These are phyloP conservation scores for Gracilaria domingensis DNA, from an alignment of 23 red algal genomes.

Conservation along the genomic window DNA sequence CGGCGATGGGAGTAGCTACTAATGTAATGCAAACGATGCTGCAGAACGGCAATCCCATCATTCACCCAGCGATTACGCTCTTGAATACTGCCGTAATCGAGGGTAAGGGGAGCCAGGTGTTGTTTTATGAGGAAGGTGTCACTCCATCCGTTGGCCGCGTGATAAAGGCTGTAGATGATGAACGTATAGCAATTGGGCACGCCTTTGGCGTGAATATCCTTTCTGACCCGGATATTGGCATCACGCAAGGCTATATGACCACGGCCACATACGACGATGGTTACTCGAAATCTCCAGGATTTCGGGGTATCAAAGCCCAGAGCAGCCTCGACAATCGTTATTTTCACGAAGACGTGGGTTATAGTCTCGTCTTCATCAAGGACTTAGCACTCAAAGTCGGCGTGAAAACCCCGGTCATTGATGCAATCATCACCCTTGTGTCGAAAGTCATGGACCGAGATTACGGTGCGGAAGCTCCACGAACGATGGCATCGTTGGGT, in stretches of 20 bases:
- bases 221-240: not conserved
- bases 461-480: not conserved
- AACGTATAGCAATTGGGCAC: slow-evolving; percentile 4
- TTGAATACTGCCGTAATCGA: slow-evolving; percentile 22
- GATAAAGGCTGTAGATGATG: slow-evolving; percentile 23
- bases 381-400: not conserved
- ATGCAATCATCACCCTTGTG: not conserved
- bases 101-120: not conserved
- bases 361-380: slow-evolving; percentile 8
- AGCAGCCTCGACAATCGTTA: slow-evolving; percentile 43
- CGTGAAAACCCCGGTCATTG: slow-evolving; percentile 3
- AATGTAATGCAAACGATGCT: slow-evolving; percentile 17
- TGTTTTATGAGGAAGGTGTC: slow-evolving; percentile 38
- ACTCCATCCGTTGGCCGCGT: not conserved
- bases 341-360: slow-evolving; percentile 36
- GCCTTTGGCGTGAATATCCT: not conserved
- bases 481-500: slow-evolving; percentile 25
- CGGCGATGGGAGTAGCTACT: not conserved
- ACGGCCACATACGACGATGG: not conserved
- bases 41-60: slow-evolving; percentile 26
- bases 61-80: slow-evolving; percentile 16
- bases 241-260: slow-evolving; percentile 10
- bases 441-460: slow-evolving; percentile 9
- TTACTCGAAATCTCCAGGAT: slow-evolving; percentile 17
- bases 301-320: slow-evolving; percentile 31